Conservation (phyloP, 768 basidiomycete genomes). For the Clavaria fumosa region DNA sequence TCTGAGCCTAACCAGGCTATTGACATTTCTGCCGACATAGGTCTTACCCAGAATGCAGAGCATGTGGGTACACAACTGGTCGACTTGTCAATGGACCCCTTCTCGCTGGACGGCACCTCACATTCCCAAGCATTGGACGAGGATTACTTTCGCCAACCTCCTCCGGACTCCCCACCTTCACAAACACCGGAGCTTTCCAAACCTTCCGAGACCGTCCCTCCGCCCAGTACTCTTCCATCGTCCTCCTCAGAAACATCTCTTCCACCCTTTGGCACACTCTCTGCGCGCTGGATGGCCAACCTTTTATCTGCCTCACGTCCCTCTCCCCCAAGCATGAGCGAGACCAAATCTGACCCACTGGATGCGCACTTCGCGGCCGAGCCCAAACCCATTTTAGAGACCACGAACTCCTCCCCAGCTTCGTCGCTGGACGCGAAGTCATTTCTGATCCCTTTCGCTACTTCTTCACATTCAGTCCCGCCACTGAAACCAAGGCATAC, state of each 20-base stretch:
- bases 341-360: slow-evolving; percentile 3
- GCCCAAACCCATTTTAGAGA: slow-evolving; percentile 8
- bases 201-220: not conserved
- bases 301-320: slow-evolving; percentile 17
- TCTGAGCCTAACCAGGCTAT: slow-evolving; percentile 2
- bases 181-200: not conserved
- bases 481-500: too few species aligned
- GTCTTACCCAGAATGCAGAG: not conserved
- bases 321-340: slow-evolving; percentile 5
- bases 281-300: slow-evolving; percentile 36
- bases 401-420: slow-evolving; percentile 10
- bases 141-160: not conserved
- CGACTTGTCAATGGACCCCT: too few species aligned
- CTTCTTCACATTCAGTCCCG: too few species aligned
- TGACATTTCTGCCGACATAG: slow-evolving; percentile 2
- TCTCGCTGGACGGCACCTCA: not conserved
- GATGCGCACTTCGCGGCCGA: slow-evolving; percentile 12
- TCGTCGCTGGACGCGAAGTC: slow-evolving; percentile 2
- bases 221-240: not conserved
- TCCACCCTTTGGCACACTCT: slow-evolving; percentile 13
- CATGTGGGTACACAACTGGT: too few species aligned
- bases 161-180: not conserved
- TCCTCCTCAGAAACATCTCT: not conserved
- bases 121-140: not conserved
- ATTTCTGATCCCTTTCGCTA: not conserved